phyloP scores from a whole-genome alignment of 2,329 filamentous ascomycete species.

The Salinomyces thailandicus region DNA sequence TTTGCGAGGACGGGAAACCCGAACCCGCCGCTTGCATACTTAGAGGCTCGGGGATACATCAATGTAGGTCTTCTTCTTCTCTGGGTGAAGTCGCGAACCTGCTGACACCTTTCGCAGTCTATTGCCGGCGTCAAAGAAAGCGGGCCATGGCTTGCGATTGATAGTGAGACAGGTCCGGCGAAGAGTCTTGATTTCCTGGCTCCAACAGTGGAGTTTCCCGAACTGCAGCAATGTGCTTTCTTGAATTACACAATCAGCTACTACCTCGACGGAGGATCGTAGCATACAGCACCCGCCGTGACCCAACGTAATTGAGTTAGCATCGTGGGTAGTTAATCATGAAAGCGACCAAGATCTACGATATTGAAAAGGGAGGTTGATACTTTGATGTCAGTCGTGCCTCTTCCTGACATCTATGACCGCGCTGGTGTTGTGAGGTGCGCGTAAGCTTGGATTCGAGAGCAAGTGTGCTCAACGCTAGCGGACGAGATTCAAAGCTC shows the following conservation, averaged over 20 bases:
- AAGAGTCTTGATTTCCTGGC: constrained; percentile 40
- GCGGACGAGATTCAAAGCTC: too few relatives aligned
- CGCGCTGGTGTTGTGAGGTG: background rate
- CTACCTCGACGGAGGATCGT: constrained; percentile 26
- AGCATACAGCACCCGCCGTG: too few relatives aligned
- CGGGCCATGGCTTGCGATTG: constrained; percentile 30
- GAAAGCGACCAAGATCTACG: too few relatives aligned
- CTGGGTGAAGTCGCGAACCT: background rate
- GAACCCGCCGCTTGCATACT: constrained; percentile 38
- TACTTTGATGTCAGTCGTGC: background rate
- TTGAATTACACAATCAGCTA: constrained; percentile 38
- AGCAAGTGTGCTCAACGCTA: background rate
- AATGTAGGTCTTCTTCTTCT: constrained; percentile 25
- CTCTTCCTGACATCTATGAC: background rate
- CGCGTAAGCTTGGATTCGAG: background rate
- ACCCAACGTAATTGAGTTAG: too few relatives aligned
- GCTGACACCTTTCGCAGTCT: constrained; percentile 2
- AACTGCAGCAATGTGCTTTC: constrained; percentile 42
- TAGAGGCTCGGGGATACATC: constrained; percentile 38
- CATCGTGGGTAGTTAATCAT: too few relatives aligned
- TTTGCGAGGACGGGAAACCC: constrained; percentile 44
- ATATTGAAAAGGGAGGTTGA: background rate
- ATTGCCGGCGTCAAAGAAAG: constrained; percentile 31
- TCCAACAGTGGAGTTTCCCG: constrained; percentile 34
- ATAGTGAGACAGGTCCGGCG: constrained; percentile 28